Conservation (phyloP, 2,329 filamentous ascomycete genomes). For the Penicillium sp. region DNA sequence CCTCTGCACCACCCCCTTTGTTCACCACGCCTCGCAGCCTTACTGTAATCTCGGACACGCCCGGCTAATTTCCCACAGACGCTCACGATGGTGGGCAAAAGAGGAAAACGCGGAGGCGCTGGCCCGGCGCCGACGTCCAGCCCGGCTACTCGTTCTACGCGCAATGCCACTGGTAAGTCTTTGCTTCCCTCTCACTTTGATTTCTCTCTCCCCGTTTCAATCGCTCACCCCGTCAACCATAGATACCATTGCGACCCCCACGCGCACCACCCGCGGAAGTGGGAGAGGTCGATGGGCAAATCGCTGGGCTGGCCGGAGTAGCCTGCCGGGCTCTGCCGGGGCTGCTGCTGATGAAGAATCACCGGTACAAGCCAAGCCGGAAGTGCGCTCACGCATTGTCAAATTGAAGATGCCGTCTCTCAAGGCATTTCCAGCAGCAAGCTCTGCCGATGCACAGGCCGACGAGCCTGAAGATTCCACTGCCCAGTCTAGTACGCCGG, state of each 20-base stretch:
- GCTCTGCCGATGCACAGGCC: conserved; percentile 2
- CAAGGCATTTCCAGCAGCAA: background rate
- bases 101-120: conserved; percentile 27
- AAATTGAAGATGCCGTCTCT: conserved; percentile 16
- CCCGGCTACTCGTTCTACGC: conserved; percentile 19
- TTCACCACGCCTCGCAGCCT: background rate
- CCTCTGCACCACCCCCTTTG: no score
- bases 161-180: conserved; percentile 26
- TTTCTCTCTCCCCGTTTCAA: background rate
- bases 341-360: conserved; percentile 1
- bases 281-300: conserved; percentile 20
- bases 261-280: conserved; percentile 15
- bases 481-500: conserved; percentile 2
- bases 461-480: conserved; percentile 16
- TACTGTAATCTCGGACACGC: background rate
- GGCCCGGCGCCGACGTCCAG: conserved; percentile 16
- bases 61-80: conserved; percentile 13
- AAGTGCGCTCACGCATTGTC: conserved; percentile 15
- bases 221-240: conserved; percentile 14
- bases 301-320: conserved; percentile 13
- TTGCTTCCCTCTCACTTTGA: background rate
- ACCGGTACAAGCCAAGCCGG: background rate
- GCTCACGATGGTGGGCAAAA: conserved; percentile 38
- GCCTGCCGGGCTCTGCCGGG: conserved; percentile 8
- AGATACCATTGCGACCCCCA: conserved; percentile 18